Evolutionary conservation across 2,329 filamentous ascomycete genomes (phyloP).

Genomic region (Cercospora nicotianae): DNA sequence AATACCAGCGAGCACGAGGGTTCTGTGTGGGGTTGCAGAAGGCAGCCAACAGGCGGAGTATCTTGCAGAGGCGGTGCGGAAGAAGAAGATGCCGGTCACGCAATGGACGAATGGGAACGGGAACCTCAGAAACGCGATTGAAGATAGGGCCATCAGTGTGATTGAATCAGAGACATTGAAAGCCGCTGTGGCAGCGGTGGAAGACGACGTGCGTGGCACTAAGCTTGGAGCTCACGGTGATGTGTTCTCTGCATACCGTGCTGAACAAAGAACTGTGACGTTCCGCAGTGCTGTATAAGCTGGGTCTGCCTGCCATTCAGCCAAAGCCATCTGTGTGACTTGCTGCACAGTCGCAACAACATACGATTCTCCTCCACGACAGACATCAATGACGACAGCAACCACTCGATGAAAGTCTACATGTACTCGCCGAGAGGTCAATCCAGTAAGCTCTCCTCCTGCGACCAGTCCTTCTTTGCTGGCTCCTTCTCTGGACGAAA

Average conservation of each 20-base stretch:
- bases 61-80: conserved; percentile 3
- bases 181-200: conserved; percentile 6
- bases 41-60: conserved; percentile 17
- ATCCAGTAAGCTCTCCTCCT: conserved; percentile 18
- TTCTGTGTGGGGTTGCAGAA: conserved; percentile 22
- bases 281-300: not conserved
- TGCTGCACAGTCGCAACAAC: not conserved
- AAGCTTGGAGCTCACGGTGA: conserved; percentile 11
- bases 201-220: conserved; percentile 9
- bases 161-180: not conserved
- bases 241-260: conserved; percentile 13
- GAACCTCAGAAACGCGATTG: not conserved
- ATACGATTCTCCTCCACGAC: not conserved
- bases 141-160: not conserved
- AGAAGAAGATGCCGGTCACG: conserved; percentile 3
- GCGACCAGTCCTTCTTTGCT: conserved; percentile 8
- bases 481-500: not conserved
- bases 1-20: not conserved
- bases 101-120: conserved; percentile 1
- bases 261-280: not conserved
- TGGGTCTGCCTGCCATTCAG: not conserved
- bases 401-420: not conserved
- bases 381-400: not conserved
- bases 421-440: not conserved
- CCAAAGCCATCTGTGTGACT: not conserved